Evolutionary conservation across 2,329 filamentous ascomycete species (phyloP), one percentile per base, ranked within the genome.

Genomic region (Pseudogymnoascus sp.): DNA sequence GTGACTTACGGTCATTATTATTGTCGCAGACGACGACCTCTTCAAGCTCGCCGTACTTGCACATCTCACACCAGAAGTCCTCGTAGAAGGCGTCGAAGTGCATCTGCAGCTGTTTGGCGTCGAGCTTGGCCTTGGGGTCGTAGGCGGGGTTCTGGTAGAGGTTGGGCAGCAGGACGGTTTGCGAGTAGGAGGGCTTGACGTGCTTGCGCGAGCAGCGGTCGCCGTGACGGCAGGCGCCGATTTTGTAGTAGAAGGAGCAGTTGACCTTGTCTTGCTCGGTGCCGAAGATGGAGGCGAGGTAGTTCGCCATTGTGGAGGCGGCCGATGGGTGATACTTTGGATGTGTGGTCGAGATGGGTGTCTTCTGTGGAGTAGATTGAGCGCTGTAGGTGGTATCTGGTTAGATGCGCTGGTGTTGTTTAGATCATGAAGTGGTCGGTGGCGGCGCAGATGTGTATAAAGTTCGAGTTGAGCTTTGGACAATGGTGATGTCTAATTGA

Each of bases 201-300:
- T 99, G 94, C 78, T 99, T 99, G 70, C 94, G 88, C 65, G 90
- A 95, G 83, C 94, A 99, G 72, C 94, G 90, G 79, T 99, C 94
- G 74, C 94, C 94, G 82, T 99, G 94, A 65, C 94, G 88, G 81
- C 94, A 99, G 60, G 94, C 94, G 74, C 94, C 94, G 76, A 99
- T 99, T 81, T 99, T 99, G 89, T 97, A 92, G 86, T 99, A 99
- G 85, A 99, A 99, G 62, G 89, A 94, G 85, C 94, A 97, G 84
- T 97, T 97, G 81, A 97, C 92, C 70, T 93, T 99, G 86, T 99
- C 94, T 77, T 97, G 94, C 83, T 99, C 94, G 30, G 94, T 99
- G 72, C 94, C 94, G 82, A 99, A 99, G 79, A 99, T 99, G 74
- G 92, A 96, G 72, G 94, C 94, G 75, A 99, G 89, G 75, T 97